Evolutionary conservation across 2,329 filamentous ascomycete genomes (phyloP).

Genomic region (Fusarium sacchari): DNA sequence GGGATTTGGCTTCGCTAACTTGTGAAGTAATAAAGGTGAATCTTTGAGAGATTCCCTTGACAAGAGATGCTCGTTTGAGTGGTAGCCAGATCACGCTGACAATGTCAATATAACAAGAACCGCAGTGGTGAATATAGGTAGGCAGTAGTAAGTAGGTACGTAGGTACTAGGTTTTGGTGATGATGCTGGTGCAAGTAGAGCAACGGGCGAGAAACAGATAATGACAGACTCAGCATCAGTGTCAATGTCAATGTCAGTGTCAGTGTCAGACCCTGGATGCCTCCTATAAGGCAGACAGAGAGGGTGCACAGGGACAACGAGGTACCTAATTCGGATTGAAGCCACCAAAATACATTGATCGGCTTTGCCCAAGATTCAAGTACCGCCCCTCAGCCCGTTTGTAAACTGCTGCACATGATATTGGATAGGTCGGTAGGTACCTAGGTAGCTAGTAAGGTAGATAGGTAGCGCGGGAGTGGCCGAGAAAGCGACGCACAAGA

Average conservation of each 20-base stretch:
- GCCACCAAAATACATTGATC: conserved; percentile 8
- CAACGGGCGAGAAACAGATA: neutral
- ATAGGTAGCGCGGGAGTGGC: conserved; percentile 37
- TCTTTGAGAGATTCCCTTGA: neutral
- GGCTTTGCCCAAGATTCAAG: conserved; percentile 7
- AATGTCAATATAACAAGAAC: neutral
- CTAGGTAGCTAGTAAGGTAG: too few species aligned
- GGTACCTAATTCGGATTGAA: neutral
- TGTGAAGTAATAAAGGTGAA: neutral
- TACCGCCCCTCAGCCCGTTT: conserved; percentile 28
- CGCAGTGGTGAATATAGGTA: neutral
- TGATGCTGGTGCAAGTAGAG: neutral
- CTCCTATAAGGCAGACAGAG: conserved; percentile 4
- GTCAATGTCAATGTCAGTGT: neutral
- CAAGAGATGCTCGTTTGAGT: neutral
- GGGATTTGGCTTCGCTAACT: neutral
- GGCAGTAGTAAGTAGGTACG: neutral
- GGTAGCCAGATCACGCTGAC: neutral
- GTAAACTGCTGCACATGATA: conserved; percentile 24
- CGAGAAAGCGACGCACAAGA: conserved; percentile 38
- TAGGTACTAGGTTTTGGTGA: neutral
- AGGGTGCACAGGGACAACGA: conserved; percentile 18
- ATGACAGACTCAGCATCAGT: neutral
- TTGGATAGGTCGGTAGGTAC: too few species aligned
- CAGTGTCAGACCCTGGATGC: conserved; percentile 23